Percentiles rank a stretch among this genome's conserved stretches.
Evolutionary conservation across 108 stramenopile species (phyloP).

Genomic region (Fistulifera pelliculosa): DNA sequence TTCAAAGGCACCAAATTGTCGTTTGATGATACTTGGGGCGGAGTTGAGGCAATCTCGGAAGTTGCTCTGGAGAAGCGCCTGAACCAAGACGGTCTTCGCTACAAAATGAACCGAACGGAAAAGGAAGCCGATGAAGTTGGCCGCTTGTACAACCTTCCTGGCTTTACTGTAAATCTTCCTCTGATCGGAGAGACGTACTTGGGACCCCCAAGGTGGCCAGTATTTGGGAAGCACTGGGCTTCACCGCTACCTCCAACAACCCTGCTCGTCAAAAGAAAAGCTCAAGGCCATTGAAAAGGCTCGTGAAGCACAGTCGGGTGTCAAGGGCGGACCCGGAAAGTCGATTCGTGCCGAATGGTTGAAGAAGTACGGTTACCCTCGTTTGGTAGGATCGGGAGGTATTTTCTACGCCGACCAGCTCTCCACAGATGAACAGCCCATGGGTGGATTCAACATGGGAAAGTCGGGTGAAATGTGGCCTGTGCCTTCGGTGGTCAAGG

Average conservation of each 20-base stretch:
- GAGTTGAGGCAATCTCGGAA: constrained; percentile 64
- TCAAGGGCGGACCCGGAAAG: constrained; percentile 58
- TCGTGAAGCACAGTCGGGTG: constrained; percentile 53
- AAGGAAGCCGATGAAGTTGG: constrained; percentile 68
- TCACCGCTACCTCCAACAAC: constrained; percentile 87
- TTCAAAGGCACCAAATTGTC: constrained; percentile 54
- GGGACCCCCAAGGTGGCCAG: constrained; percentile 80
- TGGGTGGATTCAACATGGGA: constrained; percentile 91
- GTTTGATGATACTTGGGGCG: constrained; percentile 74
- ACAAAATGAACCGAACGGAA: constrained; percentile 77
- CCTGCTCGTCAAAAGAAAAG: constrained; percentile 81
- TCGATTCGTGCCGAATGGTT: constrained; percentile 71
- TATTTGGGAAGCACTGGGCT: constrained; percentile 84
- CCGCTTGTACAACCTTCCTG: constrained; percentile 52
- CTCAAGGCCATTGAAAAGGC: constrained; percentile 78
- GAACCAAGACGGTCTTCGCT: constrained; percentile 82
- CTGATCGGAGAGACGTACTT: constrained; percentile 80
- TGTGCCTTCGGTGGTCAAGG: constrained; percentile 63
- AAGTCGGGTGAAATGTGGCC: constrained; percentile 81
- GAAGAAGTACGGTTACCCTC: constrained; percentile 84
- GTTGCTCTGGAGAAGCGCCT: constrained; percentile 62
- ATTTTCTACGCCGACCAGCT: constrained; percentile 88
- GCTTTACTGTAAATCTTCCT: constrained; percentile 71
- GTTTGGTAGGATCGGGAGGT: constrained; percentile 79
- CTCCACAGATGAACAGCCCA: constrained; percentile 73